Percentiles rank a stretch among this genome's conserved stretches.
Conservation (phyloP, 257 asterid genomes). For the Linderniella brevidens region DNA sequence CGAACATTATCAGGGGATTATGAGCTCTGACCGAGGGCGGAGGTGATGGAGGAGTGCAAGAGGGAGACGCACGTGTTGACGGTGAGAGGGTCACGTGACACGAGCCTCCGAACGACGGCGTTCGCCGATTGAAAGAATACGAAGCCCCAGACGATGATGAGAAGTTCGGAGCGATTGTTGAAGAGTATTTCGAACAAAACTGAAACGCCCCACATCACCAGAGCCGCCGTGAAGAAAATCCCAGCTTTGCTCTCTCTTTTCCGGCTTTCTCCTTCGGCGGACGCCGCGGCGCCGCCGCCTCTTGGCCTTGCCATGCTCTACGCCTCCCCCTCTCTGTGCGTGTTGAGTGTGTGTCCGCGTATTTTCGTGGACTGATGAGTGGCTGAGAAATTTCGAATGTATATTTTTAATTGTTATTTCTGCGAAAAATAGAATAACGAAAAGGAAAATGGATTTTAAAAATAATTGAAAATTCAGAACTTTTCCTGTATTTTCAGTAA, state of each 20-base stretch:
- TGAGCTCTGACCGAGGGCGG: constrained; percentile 39
- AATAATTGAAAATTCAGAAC: no score
- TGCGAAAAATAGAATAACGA: no score
- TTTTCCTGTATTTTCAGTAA: no score
- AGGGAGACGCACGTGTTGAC: constrained; percentile 90
- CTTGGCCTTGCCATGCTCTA: constrained; percentile 15
- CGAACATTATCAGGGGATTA: constrained; percentile 3
- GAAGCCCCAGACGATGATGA: constrained; percentile 44
- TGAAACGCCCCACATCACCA: constrained; percentile 71
- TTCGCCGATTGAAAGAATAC: constrained; percentile 58
- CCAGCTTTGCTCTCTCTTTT: constrained; percentile 29
- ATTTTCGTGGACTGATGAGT: no score
- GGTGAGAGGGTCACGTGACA: constrained; percentile 54
- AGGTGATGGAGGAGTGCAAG: constrained; percentile 64
- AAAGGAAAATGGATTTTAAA: no score
- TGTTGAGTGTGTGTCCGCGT: no score
- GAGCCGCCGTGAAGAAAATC: constrained; percentile 57
- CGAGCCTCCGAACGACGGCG: constrained; percentile 37
- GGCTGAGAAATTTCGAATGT: no score
- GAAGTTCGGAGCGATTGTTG: constrained; percentile 46
- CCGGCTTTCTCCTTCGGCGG: constrained; percentile 11
- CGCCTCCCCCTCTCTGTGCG: no score
- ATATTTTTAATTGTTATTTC: no score
- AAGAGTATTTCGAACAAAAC: constrained; percentile 54
- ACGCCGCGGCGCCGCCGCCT: constrained; percentile 15